Evolutionary conservation across 345 rosid genomes (phyloP), one percentile per base, ranked within the genome.

Genomic region (Euphorbia tirucalli): DNA sequence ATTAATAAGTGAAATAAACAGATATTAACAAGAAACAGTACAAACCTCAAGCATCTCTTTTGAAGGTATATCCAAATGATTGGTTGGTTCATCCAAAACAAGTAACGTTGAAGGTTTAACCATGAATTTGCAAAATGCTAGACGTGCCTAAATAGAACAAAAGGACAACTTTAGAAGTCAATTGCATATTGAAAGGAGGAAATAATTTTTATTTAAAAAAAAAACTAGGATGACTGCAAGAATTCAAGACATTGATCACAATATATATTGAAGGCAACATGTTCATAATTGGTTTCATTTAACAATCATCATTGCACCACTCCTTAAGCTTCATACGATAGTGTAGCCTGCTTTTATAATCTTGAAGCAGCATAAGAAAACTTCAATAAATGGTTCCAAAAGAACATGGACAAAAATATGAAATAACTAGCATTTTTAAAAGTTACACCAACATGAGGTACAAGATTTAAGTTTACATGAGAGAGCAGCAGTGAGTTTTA

Each of bases 41-140:
- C 79, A 50, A 79, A 94, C 98, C 98, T 94, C 97, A 10, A 94
- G 97, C 98, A 94, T 94, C 75, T 92, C 98, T 79, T 94, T 94
- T 19, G 98, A 92, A 74, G 98, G 96, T 65, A 94, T 94, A 83
- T 92, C 98, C 73, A 94, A 80, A 78, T 92, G 98, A 84, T 94
- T 94, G 44, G 98, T 94, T 7, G 98, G 97, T 79, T 94, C 97
- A 39, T 94, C 97, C 81, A 94, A 66, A 73, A 94, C 87, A 3
- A 94, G 88, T 56, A 94, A 71, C 35, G 95, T 90, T 1, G 97
- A 92, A 4, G 97, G 98, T 61, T 83, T 90, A 37, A 94, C 97
- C 98, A 94, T 94, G 82, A 94, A 94, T 71, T 89, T 92, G 79
- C 97, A 94, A 76, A 94, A 94, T 50, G 98, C 97, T 71, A 94